These are phyloP conservation scores for Austroboletus festivus DNA, from an alignment of 768 basidiomycete genomes.

Conservation along the genomic window DNA sequence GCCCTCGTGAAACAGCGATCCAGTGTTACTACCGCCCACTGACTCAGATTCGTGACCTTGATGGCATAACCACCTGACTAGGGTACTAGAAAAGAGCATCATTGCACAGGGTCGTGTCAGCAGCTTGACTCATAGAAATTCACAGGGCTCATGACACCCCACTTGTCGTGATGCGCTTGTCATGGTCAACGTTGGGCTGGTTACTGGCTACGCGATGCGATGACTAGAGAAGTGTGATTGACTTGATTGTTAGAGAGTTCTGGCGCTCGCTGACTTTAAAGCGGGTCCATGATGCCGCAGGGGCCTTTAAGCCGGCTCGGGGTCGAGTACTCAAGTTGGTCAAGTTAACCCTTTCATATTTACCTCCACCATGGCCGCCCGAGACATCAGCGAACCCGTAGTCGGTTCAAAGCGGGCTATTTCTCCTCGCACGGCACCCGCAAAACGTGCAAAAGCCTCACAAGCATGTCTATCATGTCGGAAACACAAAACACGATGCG, in stretches of 20 bases:
- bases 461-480: constrained; percentile 47
- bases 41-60: too few species aligned
- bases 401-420: constrained; percentile 30
- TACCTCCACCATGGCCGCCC: constrained; percentile 15
- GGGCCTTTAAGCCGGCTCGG: constrained; percentile 8
- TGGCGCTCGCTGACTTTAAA: constrained; percentile 26
- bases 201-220: not conserved
- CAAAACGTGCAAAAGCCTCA: constrained; percentile 41
- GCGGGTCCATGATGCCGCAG: constrained; percentile 16
- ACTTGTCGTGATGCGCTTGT: not conserved
- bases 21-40: too few species aligned
- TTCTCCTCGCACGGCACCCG: constrained; percentile 28
- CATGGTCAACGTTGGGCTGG: not conserved
- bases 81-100: too few species aligned
- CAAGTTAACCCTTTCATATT: constrained; percentile 2
- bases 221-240: not conserved
- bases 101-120: constrained; percentile 21
- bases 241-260: constrained; percentile 5
- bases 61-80: too few species aligned
- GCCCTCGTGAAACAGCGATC: too few species aligned
- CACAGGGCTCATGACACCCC: not conserved
- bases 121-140: constrained; percentile 21
- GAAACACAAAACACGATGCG: constrained; percentile 49
- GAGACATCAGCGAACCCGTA: constrained; percentile 19
- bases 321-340: constrained; percentile 4